Evolutionary conservation across 2,329 filamentous ascomycete genomes (phyloP).

Genomic region (Penicillium capsulatum): DNA sequence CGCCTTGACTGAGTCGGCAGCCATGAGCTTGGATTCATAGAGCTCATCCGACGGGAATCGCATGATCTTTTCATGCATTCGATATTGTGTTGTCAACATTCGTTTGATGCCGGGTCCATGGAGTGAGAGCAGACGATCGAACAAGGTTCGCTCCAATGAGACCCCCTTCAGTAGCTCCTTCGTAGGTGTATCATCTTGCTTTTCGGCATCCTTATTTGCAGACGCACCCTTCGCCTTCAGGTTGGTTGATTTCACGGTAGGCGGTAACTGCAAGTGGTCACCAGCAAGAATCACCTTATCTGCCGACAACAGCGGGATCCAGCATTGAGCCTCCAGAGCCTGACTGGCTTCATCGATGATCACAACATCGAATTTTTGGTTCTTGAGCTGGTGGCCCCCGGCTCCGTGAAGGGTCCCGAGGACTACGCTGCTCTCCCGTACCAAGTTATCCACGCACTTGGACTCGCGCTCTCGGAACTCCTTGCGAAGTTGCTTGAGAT

Average conservation of each 20-base stretch:
- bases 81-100: slow-evolving; percentile 95
- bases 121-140: slow-evolving; percentile 77
- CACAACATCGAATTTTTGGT: slow-evolving; percentile 83
- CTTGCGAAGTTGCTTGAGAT: slow-evolving; percentile 78
- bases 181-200: slow-evolving; percentile 32
- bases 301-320: slow-evolving; percentile 78
- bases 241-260: slow-evolving; percentile 78
- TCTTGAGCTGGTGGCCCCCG: slow-evolving; percentile 75
- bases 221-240: slow-evolving; percentile 42
- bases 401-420: slow-evolving; percentile 89
- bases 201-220: slow-evolving; percentile 33
- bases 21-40: slow-evolving; percentile 76
- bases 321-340: slow-evolving; percentile 92
- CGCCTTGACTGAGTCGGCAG: slow-evolving; percentile 71
- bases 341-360: slow-evolving; percentile 96
- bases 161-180: slow-evolving; percentile 47
- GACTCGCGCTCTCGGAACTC: slow-evolving; percentile 84
- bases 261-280: slow-evolving; percentile 89
- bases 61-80: slow-evolving; percentile 97
- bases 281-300: slow-evolving; percentile 87
- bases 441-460: slow-evolving; percentile 70
- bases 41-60: slow-evolving; percentile 83
- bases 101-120: slow-evolving; percentile 82
- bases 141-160: slow-evolving; percentile 82
- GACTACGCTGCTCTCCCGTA: slow-evolving; percentile 77